phyloP scores from a whole-genome alignment of 2,329 filamentous ascomycete genomes.

The Ceratocystis colombiana region DNA sequence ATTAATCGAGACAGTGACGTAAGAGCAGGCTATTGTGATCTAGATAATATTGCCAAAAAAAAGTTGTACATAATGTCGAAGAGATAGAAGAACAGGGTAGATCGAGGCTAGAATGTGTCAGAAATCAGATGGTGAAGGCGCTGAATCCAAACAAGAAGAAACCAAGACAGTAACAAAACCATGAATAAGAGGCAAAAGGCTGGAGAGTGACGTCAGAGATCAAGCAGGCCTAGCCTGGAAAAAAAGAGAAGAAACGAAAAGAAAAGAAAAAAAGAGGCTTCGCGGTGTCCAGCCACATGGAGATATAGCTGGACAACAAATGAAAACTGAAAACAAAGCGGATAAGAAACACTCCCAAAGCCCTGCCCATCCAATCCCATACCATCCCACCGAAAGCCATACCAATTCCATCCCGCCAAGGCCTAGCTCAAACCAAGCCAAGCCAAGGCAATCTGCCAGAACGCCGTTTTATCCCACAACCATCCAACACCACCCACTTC shows the following conservation, averaged over 20 bases:
- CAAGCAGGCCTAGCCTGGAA: background rate
- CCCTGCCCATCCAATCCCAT: background rate
- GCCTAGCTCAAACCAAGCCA: background rate
- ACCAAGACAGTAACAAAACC: background rate
- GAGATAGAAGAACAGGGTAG: too few relatives aligned
- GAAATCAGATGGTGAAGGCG: background rate
- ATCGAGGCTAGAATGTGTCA: background rate
- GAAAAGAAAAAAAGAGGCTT: background rate
- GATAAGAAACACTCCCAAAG: conserved; percentile 1
- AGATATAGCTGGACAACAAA: conserved; percentile 7
- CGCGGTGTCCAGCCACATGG: conserved; percentile 10
- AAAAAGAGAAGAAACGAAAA: background rate
- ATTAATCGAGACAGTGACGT: background rate
- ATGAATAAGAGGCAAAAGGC: background rate
- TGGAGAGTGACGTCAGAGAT: conserved; percentile 9
- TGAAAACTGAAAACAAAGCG: conserved; percentile 6
- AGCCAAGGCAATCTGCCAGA: background rate
- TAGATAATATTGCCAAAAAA: too few relatives aligned
- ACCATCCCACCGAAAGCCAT: background rate
- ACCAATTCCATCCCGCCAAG: background rate
- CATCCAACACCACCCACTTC: background rate
- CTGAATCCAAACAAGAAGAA: conserved; percentile 9
- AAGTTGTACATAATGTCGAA: too few relatives aligned
- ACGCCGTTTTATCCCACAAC: conserved; percentile 7
- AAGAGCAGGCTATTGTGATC: background rate